These are phyloP conservation scores for Dictyostelium firmibasis DNA, from an alignment of 78 protist species.

Conservation along the genomic window DNA sequence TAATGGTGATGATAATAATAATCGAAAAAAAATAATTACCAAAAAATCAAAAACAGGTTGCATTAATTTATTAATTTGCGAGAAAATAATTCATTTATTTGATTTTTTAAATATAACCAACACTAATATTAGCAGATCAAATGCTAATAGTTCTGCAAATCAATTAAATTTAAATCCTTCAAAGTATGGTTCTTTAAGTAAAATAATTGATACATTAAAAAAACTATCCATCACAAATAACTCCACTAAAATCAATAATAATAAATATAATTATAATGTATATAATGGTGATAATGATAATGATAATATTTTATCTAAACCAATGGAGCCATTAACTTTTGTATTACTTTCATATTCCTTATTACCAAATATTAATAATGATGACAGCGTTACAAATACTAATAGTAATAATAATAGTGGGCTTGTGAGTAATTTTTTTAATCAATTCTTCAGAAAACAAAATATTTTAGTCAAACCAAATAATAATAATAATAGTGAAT, in stretches of 20 bases:
- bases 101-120: not conserved
- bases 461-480: not conserved
- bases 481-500: not conserved
- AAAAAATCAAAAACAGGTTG: not conserved
- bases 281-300: not conserved
- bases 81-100: slow-evolving; percentile 1
- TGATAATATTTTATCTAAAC: not conserved
- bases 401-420: not conserved
- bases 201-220: not conserved
- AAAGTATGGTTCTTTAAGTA: not conserved
- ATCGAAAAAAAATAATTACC: not conserved
- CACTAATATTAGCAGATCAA: not conserved
- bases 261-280: too few species aligned
- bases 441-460: not conserved
- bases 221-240: not conserved
- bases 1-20: not conserved
- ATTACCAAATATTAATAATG: not conserved
- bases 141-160: not conserved
- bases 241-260: too few species aligned
- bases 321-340: not conserved
- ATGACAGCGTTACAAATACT: not conserved
- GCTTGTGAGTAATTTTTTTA: not conserved
- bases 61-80: not conserved
- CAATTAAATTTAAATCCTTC: not conserved
- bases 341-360: not conserved